phyloP scores from a whole-genome alignment of 2,329 filamentous ascomycete genomes.

The Fusarium verticillioides region DNA sequence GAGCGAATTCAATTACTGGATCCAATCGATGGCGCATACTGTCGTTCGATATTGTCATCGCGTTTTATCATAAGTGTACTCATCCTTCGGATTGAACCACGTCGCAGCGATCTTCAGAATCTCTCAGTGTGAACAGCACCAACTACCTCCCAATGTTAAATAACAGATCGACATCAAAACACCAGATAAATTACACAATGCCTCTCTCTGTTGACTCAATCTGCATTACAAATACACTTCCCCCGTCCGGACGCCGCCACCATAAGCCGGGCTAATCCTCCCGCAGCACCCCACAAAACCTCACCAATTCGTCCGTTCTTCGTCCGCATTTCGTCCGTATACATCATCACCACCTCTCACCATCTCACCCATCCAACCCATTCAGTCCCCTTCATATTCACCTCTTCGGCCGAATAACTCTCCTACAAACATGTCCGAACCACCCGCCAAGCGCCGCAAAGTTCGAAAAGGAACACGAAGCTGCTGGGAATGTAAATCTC shows the following conservation, averaged over 20 bases:
- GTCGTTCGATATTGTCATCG: too few relatives aligned
- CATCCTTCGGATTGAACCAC: neutral
- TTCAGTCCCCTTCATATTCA: neutral
- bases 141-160: fast-evolving
- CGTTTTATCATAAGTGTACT: neutral
- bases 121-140: neutral
- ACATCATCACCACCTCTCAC: neutral
- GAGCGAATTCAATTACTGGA: too few relatives aligned
- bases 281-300: neutral
- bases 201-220: neutral
- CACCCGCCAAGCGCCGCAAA: slow-evolving; percentile 47
- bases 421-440: slow-evolving; percentile 28
- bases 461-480: slow-evolving; percentile 67
- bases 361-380: neutral
- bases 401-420: slow-evolving; percentile 38
- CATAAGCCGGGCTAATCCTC: slow-evolving; percentile 25
- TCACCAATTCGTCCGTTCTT: slow-evolving; percentile 25
- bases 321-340: slow-evolving; percentile 28
- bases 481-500: slow-evolving; percentile 67
- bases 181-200: fast-evolving
- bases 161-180: neutral
- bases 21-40: too few relatives aligned
- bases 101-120: too few relatives aligned
- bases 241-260: slow-evolving; percentile 31
- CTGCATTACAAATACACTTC: slow-evolving; percentile 13